Evolutionary conservation across 495 filamentous ascomycete genomes (phyloP).

Genomic region (Peziza echinospora): DNA sequence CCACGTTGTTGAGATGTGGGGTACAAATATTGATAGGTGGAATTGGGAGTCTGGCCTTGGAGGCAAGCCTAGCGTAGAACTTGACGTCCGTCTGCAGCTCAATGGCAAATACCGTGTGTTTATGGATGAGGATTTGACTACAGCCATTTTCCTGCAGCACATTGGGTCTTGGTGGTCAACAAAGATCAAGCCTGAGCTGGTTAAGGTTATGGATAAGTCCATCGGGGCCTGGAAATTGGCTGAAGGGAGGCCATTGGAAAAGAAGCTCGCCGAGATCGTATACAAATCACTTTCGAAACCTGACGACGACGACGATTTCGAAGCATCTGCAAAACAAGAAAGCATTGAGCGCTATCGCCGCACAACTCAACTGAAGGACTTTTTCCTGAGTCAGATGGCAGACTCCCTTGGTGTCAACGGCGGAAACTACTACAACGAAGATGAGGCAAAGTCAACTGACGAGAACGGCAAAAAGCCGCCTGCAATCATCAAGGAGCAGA

Average conservation of each 20-base stretch:
- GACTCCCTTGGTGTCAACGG: slow-evolving; percentile 14
- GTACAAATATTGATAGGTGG: slow-evolving; percentile 37
- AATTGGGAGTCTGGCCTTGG: slow-evolving; percentile 25
- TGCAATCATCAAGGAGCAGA: slow-evolving; percentile 32
- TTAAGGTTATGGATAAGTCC: slow-evolving; percentile 20
- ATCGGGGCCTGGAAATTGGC: slow-evolving; percentile 26
- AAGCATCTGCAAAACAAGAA: background rate
- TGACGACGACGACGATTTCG: background rate
- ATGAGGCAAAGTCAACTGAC: slow-evolving; percentile 24
- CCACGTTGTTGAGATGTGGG: slow-evolving; percentile 48
- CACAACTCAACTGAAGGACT: slow-evolving; percentile 1
- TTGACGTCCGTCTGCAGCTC: slow-evolving; percentile 41
- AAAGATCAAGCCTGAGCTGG: slow-evolving; percentile 29
- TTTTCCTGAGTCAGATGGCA: slow-evolving; percentile 4
- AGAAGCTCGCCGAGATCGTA: slow-evolving; percentile 17
- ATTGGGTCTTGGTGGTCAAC: slow-evolving; percentile 41
- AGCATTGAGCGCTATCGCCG: slow-evolving; percentile 1
- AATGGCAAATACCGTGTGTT: slow-evolving; percentile 38
- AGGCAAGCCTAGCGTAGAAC: slow-evolving; percentile 23
- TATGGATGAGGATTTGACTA: slow-evolving; percentile 47
- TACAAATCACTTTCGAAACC: too few species aligned
- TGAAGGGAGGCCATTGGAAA: slow-evolving; percentile 22
- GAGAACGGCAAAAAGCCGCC: too few species aligned
- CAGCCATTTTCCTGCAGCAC: slow-evolving; percentile 42
- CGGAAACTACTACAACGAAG: slow-evolving; percentile 12